Evolutionary conservation across 192 early-diverging fungal species (phyloP).

Genomic region (Rhizoclosmatium globosum): DNA sequence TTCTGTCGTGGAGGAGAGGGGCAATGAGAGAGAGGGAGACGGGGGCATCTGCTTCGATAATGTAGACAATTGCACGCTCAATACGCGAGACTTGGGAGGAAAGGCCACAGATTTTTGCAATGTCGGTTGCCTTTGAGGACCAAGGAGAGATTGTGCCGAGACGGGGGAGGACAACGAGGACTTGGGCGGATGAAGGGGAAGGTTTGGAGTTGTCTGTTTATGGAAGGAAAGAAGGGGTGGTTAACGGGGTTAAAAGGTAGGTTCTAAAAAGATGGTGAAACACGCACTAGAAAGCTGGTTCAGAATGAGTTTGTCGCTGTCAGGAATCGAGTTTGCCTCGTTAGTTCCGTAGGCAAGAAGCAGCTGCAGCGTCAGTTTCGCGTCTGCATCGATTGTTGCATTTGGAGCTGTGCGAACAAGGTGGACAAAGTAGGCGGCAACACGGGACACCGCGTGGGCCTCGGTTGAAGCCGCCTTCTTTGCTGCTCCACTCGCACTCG

Average conservation of each 20-base stretch:
- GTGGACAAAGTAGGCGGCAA: conserved; percentile 79
- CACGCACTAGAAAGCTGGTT: conserved; percentile 47
- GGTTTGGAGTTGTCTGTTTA: neutral
- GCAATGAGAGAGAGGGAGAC: conserved; percentile 42
- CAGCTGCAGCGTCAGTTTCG: conserved; percentile 41
- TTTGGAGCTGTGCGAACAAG: conserved; percentile 68
- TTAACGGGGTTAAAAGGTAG: neutral
- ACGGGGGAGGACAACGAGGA: conserved; percentile 84
- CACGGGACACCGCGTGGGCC: conserved; percentile 8
- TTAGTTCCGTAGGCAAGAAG: conserved; percentile 52
- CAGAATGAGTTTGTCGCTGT: conserved; percentile 53
- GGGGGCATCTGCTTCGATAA: conserved; percentile 47
- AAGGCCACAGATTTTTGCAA: conserved; percentile 91
- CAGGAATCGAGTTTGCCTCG: conserved; percentile 48
- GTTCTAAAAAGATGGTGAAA: neutral
- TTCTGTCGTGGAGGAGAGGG: conserved; percentile 83
- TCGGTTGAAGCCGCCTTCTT: neutral
- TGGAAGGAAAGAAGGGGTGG: neutral
- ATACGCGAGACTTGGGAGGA: conserved; percentile 75
- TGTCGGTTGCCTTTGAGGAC: conserved; percentile 99
- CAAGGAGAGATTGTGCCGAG: conserved; percentile 98
- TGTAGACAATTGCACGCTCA: conserved; percentile 88
- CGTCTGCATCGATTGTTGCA: conserved; percentile 16
- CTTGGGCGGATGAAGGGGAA: neutral
- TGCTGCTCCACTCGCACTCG: neutral